Evolutionary conservation across 345 rosid species (phyloP).

Genomic region (Excoecaria cochinchinensis): DNA sequence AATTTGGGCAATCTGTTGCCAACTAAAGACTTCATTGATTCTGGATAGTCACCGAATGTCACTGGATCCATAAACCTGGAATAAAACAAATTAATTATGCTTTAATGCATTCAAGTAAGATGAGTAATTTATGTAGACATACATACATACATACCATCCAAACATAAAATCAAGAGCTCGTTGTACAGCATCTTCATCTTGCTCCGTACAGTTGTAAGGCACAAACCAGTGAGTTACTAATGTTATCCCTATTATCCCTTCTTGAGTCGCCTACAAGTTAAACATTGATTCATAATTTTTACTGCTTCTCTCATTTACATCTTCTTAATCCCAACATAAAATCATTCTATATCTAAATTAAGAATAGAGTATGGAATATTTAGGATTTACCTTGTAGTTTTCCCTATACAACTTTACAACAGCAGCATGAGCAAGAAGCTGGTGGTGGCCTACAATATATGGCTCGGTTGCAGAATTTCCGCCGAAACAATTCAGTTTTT

Average conservation of each 20-base stretch:
- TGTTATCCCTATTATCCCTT: constrained; percentile 49
- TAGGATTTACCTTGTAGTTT: constrained; percentile 18
- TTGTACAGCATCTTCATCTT: constrained; percentile 32
- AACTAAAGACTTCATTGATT: constrained; percentile 25
- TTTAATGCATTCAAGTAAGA: too few species aligned
- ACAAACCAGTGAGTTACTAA: constrained; percentile 37
- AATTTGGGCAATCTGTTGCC: constrained; percentile 31
- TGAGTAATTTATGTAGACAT: neutral
- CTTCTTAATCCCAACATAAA: too few species aligned
- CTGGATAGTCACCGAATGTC: constrained; percentile 37
- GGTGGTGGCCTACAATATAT: constrained; percentile 25
- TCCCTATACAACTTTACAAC: constrained; percentile 25
- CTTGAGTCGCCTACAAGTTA: constrained; percentile 33
- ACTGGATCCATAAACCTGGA: constrained; percentile 46
- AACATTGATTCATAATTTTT: too few species aligned
- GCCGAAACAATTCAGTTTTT: neutral
- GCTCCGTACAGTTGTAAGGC: constrained; percentile 33
- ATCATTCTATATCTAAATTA: too few species aligned
- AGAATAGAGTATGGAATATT: neutral
- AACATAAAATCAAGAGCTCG: constrained; percentile 37
- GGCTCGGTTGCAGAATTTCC: constrained; percentile 36
- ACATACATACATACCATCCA: constrained; percentile 38
- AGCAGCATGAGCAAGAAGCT: constrained; percentile 33
- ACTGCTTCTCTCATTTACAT: too few species aligned
- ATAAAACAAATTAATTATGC: neutral